Percentiles rank a stretch among this genome's conserved stretches.
These are phyloP conservation scores for maize (Zea mays) DNA, from an alignment of 176 grass and related monocot species.

Conservation along the genomic window Zm-B73-REFERENCE-NAM-5.0 NC_050103.1:99873001-99873500, in stretches of 20 bases:
- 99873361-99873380: constrained; percentile 76
- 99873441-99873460: constrained; percentile 36
- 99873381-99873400: constrained; percentile 88
- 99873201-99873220: not conserved
- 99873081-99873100: not conserved
- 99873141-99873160: not conserved
- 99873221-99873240: not conserved
- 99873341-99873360: constrained; percentile 31
- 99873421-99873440: constrained; percentile 93
- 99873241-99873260: not conserved
- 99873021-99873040: not conserved
- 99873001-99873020: not conserved
- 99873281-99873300: not conserved
- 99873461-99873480: not conserved
- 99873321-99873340: not conserved
- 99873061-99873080: not conserved
- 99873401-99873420: constrained; percentile 98
- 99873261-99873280: not conserved
- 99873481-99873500: not conserved
- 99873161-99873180: not conserved
- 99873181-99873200: not conserved
- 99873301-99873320: not conserved
- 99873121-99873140: not conserved
- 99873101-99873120: not conserved
- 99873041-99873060: not conserved